A percentile compares a stretch with the other conserved stretches of the same genome.
Evolutionary conservation across 2,329 filamentous ascomycete species (phyloP).

Genomic region (Sporothrix protearum): DNA sequence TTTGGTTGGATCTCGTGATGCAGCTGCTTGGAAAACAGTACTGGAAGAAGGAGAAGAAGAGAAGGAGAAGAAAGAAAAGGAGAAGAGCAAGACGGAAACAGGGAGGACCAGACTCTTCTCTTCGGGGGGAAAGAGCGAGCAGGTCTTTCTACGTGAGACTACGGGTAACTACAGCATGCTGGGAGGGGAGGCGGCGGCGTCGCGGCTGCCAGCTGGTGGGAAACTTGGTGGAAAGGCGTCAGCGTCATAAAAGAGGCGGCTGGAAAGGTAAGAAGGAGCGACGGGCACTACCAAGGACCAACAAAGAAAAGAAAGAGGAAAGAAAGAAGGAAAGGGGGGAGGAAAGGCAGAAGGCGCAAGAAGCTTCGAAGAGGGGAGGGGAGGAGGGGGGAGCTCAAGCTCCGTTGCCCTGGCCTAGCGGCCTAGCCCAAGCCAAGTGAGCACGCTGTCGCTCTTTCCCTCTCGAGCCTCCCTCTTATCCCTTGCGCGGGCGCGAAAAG

Average conservation of each 20-base stretch:
- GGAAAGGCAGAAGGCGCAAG: constrained; percentile 11
- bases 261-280: not conserved
- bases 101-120: constrained; percentile 22
- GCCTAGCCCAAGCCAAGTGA: not conserved
- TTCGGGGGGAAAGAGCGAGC: constrained; percentile 12
- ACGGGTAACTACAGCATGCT: constrained; percentile 19
- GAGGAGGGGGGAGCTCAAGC: constrained; percentile 10
- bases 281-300: constrained; percentile 5
- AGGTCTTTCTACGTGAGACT: constrained; percentile 23
- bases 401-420: constrained; percentile 8
- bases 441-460: not conserved
- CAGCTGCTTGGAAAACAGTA: constrained; percentile 16
- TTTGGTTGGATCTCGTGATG: not conserved
- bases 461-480: not conserved
- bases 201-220: constrained; percentile 4
- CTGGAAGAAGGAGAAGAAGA: constrained; percentile 20
- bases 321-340: constrained; percentile 11
- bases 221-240: constrained; percentile 17
- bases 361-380: not conserved
- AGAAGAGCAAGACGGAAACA: constrained; percentile 28
- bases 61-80: constrained; percentile 29
- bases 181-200: constrained; percentile 19
- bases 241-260: constrained; percentile 14
- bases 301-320: constrained; percentile 17
- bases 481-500: constrained; percentile 17